Percentiles rank a stretch among this genome's conserved stretches.
Conservation (phyloP, 2,329 filamentous ascomycete species). For the Arthrobotrys entomopaga region DNA sequence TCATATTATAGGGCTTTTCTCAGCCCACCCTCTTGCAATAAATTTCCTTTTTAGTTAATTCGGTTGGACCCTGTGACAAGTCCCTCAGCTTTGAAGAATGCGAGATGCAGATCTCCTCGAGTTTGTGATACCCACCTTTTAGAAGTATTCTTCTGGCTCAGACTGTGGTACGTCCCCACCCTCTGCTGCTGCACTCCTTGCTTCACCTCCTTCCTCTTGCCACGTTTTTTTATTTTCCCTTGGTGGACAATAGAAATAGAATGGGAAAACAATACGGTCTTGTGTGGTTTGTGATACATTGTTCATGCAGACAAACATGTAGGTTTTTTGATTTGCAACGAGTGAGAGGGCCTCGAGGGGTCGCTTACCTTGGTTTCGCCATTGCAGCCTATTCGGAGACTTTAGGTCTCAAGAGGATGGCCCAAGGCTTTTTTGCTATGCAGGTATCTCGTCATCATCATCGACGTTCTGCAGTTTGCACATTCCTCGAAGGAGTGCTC, state of each 20-base stretch:
- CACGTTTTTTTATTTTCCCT: constrained; percentile 30
- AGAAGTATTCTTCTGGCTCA: not conserved
- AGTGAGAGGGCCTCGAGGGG: too few relatives aligned
- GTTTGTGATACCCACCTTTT: constrained; percentile 18
- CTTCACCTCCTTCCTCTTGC: constrained; percentile 26
- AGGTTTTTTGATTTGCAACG: too few relatives aligned
- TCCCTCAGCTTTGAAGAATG: constrained; percentile 7
- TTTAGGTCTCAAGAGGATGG: not conserved
- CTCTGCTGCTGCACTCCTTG: constrained; percentile 29
- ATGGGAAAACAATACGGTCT: too few relatives aligned
- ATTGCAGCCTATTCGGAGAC: constrained; percentile 8
- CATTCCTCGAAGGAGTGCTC: not conserved
- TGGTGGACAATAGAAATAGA: too few relatives aligned
- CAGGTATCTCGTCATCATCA: too few relatives aligned
- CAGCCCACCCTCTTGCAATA: not conserved
- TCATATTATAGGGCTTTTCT: not conserved
- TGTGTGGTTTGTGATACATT: constrained; percentile 9
- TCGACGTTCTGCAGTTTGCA: not conserved
- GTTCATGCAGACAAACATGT: too few relatives aligned
- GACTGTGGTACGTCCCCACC: not conserved
- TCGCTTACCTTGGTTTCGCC: too few relatives aligned
- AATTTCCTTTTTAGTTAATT: not conserved
- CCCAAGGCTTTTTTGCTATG: too few relatives aligned
- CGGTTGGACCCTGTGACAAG: constrained; percentile 5
- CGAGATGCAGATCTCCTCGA: constrained; percentile 26